Percentiles rank a stretch among this genome's conserved stretches.
Conservation (phyloP, 306 rosid species). For the Cucurbita moschata region DNA sequence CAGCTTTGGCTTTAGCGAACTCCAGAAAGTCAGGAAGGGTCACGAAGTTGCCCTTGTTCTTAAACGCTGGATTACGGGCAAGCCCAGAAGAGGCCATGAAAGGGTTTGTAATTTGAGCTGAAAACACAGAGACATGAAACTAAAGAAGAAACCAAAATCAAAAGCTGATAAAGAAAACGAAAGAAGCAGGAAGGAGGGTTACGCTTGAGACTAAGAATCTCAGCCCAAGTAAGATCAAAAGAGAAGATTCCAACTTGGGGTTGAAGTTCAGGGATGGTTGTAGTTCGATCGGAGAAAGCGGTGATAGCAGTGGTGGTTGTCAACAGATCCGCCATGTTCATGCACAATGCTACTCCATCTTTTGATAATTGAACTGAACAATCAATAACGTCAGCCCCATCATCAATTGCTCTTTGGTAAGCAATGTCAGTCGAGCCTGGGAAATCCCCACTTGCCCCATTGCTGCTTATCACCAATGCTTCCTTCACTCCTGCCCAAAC, state of each 20-base stretch:
- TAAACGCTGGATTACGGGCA: slow-evolving; percentile 56
- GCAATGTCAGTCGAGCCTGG: slow-evolving; percentile 85
- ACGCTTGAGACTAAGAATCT: slow-evolving; percentile 66
- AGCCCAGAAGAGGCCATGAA: background rate
- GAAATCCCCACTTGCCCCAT: slow-evolving; percentile 74
- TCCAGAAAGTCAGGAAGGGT: slow-evolving; percentile 63
- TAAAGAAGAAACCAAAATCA: background rate
- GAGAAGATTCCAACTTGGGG: slow-evolving; percentile 54
- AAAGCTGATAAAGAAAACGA: background rate
- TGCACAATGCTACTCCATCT: slow-evolving; percentile 76
- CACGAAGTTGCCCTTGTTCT: slow-evolving; percentile 45
- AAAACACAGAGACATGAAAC: slow-evolving; percentile 2
- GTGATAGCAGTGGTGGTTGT: slow-evolving; percentile 33
- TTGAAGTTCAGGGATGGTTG: slow-evolving; percentile 55
- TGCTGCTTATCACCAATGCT: slow-evolving; percentile 46
- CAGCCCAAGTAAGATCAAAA: slow-evolving; percentile 70
- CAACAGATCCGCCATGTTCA: slow-evolving; percentile 28
- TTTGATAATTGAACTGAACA: slow-evolving; percentile 83
- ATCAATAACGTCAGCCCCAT: slow-evolving; percentile 74
- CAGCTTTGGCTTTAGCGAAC: slow-evolving; percentile 64
- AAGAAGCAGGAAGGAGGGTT: slow-evolving; percentile 4
- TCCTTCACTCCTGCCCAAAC: slow-evolving; percentile 10
- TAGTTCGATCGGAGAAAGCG: slow-evolving; percentile 34
- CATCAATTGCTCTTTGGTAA: slow-evolving; percentile 55
- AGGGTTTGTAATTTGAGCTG: slow-evolving; percentile 52